phyloP scores from a whole-genome alignment of 2,329 filamentous ascomycete species.

The Hysterium pulicare region DNA sequence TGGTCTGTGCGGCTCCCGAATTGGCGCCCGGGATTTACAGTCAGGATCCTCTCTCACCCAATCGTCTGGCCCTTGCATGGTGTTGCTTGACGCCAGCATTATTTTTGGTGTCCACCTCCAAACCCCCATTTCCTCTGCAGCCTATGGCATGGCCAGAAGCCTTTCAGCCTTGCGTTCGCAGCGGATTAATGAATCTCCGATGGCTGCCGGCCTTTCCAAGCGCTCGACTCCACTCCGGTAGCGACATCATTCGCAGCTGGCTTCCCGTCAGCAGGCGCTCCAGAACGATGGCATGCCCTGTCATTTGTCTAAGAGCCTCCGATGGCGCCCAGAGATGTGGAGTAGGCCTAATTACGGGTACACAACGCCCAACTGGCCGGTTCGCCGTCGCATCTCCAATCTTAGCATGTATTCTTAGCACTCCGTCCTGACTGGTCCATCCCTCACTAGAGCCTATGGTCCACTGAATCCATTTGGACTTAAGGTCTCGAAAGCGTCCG shows the following conservation, averaged over 20 bases:
- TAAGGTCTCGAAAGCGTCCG: conserved; percentile 33
- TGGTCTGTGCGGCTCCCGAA: conserved; percentile 1
- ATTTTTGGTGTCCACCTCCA: conserved; percentile 2
- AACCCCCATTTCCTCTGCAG: not conserved
- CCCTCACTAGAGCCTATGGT: conserved; percentile 21
- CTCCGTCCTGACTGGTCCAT: conserved; percentile 22
- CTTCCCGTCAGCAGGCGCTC: conserved; percentile 28
- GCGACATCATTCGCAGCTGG: conserved; percentile 6
- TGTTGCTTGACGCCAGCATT: not conserved
- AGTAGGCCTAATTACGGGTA: conserved; percentile 17
- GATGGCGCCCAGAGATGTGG: conserved; percentile 17
- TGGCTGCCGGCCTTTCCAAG: conserved; percentile 18
- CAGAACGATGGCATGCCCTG: conserved; percentile 6
- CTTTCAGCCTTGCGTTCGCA: conserved; percentile 6
- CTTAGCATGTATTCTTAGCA: conserved; percentile 27
- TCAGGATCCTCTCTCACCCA: not conserved
- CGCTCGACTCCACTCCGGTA: conserved; percentile 22
- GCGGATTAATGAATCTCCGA: conserved; percentile 21
- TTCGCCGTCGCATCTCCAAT: conserved; percentile 1
- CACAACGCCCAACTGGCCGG: conserved; percentile 3
- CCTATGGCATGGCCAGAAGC: not conserved
- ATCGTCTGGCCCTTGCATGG: not conserved
- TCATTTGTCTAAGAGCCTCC: conserved; percentile 21
- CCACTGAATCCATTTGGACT: conserved; percentile 14
- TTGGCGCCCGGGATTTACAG: not conserved